Evolutionary conservation across 2,329 filamentous ascomycete species (phyloP).

Genomic region (Claviceps quebecensis): DNA sequence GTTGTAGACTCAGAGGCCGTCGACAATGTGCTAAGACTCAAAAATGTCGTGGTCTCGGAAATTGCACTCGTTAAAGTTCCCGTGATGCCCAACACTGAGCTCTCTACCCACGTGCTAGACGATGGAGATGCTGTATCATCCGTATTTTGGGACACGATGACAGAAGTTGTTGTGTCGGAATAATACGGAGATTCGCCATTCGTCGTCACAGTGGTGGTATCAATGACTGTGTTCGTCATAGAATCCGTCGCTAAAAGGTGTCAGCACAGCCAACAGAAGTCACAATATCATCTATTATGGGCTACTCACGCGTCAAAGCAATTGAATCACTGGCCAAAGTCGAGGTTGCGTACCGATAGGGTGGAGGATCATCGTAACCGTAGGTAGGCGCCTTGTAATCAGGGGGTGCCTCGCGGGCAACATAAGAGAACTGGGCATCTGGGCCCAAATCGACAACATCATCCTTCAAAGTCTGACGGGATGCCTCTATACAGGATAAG

Average conservation of each 20-base stretch:
- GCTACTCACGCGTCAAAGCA: slow-evolving; percentile 6
- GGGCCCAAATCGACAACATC: background rate
- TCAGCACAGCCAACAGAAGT: background rate
- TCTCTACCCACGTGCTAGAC: background rate
- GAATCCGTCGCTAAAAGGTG: background rate
- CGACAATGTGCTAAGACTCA: background rate
- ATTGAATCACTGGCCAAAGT: background rate
- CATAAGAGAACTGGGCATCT: background rate
- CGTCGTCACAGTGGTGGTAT: background rate
- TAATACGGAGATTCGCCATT: background rate
- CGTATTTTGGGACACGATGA: background rate
- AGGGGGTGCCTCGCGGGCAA: slow-evolving; percentile 4
- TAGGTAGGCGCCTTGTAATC: slow-evolving; percentile 9
- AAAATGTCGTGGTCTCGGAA: background rate
- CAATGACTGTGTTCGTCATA: background rate
- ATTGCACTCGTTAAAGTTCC: background rate
- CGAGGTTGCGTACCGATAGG: slow-evolving; percentile 10
- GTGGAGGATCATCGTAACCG: slow-evolving; percentile 9
- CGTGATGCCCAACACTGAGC: slow-evolving; percentile 6
- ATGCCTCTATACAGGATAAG: slow-evolving; percentile 5
- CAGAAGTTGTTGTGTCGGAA: background rate
- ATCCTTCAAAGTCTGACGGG: background rate
- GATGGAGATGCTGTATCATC: background rate
- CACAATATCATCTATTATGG: background rate
- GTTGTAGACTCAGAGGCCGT: background rate